phyloP scores from a whole-genome alignment of 2,329 filamentous ascomycete genomes.

The Camillea tinctor region DNA sequence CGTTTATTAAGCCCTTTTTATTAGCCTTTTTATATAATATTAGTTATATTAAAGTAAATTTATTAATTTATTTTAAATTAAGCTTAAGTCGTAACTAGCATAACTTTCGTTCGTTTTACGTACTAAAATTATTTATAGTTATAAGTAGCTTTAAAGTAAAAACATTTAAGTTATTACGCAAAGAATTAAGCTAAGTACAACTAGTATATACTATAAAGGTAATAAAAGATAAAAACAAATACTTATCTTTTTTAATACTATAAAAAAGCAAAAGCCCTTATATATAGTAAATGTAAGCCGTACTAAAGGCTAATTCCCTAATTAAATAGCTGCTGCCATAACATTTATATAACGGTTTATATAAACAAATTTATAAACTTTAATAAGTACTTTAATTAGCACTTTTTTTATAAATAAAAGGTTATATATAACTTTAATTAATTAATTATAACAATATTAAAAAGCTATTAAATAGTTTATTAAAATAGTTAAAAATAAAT shows the following conservation, averaged over 20 bases:
- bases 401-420: background rate
- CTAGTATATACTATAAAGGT: too few species aligned
- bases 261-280: background rate
- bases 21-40: too few species aligned
- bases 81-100: too few species aligned
- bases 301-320: background rate
- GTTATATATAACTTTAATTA: background rate
- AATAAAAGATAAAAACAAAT: too few species aligned
- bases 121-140: background rate
- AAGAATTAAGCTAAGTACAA: too few species aligned
- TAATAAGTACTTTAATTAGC: too few species aligned
- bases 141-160: background rate
- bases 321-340: too few species aligned
- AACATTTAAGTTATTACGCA: too few species aligned
- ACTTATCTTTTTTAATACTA: too few species aligned
- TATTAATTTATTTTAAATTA: background rate
- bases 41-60: background rate
- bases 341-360: background rate
- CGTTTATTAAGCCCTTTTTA: too few species aligned
- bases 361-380: conserved; percentile 4
- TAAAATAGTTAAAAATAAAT: background rate
- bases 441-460: background rate
- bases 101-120: too few species aligned
- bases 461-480: background rate
- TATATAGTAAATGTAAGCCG: background rate